Conservation (phyloP, 352 stramenopile species). For the Phytophthora colocasiae region DNA sequence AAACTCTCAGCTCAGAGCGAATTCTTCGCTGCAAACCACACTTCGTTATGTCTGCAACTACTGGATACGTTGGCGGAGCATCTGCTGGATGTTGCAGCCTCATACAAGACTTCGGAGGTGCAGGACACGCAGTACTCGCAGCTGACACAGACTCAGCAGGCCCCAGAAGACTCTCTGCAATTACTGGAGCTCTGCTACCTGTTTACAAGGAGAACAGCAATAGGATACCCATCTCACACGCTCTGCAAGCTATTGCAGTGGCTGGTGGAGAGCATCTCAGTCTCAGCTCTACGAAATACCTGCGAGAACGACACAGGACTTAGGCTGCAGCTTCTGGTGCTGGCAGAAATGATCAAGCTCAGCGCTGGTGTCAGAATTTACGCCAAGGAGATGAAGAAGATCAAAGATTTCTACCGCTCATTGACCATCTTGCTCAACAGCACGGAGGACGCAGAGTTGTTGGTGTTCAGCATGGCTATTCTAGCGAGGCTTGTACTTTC, state of each 20-base stretch:
- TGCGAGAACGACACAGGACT: slow-evolving; percentile 59
- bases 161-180: slow-evolving; percentile 38
- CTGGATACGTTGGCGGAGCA: slow-evolving; percentile 69
- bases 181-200: slow-evolving; percentile 71
- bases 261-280: slow-evolving; percentile 58
- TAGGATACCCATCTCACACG: slow-evolving; percentile 79
- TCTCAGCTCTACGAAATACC: slow-evolving; percentile 47
- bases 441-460: slow-evolving; percentile 74
- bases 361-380: slow-evolving; percentile 83
- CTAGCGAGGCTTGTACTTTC: slow-evolving; percentile 74
- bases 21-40: slow-evolving; percentile 58
- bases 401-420: slow-evolving; percentile 84
- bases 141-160: slow-evolving; percentile 38
- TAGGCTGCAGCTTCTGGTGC: slow-evolving; percentile 72
- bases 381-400: slow-evolving; percentile 76
- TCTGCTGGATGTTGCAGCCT: slow-evolving; percentile 34
- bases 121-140: slow-evolving; percentile 41
- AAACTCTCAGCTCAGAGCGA: slow-evolving; percentile 45
- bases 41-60: slow-evolving; percentile 54
- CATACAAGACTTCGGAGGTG: slow-evolving; percentile 6
- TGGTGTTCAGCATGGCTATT: slow-evolving; percentile 84
- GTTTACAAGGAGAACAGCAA: slow-evolving; percentile 55
- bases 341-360: slow-evolving; percentile 70
- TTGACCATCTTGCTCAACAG: slow-evolving; percentile 85
- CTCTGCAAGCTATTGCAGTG: slow-evolving; percentile 74